Base-by-base conservation (phyloP, 192 early-diverging fungal species). In the Umbelopsis isabellina region DNA sequence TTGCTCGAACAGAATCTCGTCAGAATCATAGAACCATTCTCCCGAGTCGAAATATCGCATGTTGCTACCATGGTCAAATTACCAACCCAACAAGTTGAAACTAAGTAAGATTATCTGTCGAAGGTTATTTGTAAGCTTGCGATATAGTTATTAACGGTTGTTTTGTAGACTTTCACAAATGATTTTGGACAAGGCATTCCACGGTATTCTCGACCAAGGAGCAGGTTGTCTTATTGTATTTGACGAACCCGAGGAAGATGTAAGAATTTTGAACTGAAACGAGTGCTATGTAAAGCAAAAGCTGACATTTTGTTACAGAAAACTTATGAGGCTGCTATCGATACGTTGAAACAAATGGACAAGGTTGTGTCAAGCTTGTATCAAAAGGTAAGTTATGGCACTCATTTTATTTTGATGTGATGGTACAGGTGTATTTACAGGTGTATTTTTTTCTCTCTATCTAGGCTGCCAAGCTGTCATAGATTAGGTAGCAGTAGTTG, bases 21-120 rank as follows among this genome's bases (percentile, higher is more conserved):
- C 27, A 91, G 95, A 52, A 90, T 99, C 67, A 98, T 99, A 75
- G 97, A 99, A 85, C 98, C 98, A 22, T 99, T 94, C 75, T 97
- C 96, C 51, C 84, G 94, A 20, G 97, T 98, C 12, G 97, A 99
- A 82, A 98, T 99, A 77, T 75, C 89, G 18, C 95, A 98, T 76
- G 91, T 99, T 71, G 96, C 98, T 15, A 83, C 93, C 50, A 88
- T 99, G 55, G 91, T 99, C 46, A 93, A 97, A 69, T 79, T 98
- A 33, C 95, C 97, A 4, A 91, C 92, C 67, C 75, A 86, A n/a
- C 94, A 96, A 68, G 98, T 99, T 10, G 98, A 99, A 72, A 82
- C 86, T 52, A 98, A 99, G 87, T 73, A 51, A 73, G 72, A 86
- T 10, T 15, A 4, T 48, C 5, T 10, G 22, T 2, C 25, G 13